These are phyloP conservation scores for Nosema granulosis DNA, from an alignment of 371 early-diverging fungal genomes.

Conservation along the genomic window DNA sequence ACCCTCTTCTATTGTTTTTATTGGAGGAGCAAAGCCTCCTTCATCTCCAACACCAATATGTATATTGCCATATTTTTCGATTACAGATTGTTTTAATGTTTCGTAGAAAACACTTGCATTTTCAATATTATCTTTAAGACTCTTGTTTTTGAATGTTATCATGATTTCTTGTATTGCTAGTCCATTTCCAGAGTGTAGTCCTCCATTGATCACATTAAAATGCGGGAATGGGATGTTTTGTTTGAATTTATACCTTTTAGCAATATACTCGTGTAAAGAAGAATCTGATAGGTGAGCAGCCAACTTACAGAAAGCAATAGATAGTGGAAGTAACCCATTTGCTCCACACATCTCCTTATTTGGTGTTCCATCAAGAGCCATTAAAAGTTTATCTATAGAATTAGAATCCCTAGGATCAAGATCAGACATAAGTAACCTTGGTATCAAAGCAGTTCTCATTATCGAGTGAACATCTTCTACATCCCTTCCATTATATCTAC, in stretches of 20 bases:
- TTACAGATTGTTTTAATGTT: constrained; percentile 82
- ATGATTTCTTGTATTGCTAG: constrained; percentile 98
- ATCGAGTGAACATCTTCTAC: constrained; percentile 83
- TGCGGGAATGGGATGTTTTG: constrained; percentile 85
- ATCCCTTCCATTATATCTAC: constrained; percentile 83
- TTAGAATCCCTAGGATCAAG: constrained; percentile 76
- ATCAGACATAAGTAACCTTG: constrained; percentile 72
- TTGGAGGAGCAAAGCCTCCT: constrained; percentile 98
- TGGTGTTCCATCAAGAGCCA: constrained; percentile 81
- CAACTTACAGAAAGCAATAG: constrained; percentile 85
- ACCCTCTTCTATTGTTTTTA: constrained; percentile 82
- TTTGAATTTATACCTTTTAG: constrained; percentile 72
- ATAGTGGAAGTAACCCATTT: constrained; percentile 93
- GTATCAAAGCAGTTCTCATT: constrained; percentile 78
- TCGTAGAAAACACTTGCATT: constrained; percentile 80
- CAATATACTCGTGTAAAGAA: constrained; percentile 82
- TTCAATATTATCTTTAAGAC: constrained; percentile 48
- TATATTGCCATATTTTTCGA: constrained; percentile 78
- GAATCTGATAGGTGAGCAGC: constrained; percentile 82
- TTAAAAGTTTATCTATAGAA: constrained; percentile 80
- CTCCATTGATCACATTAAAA: constrained; percentile 98
- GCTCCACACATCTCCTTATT: constrained; percentile 84
- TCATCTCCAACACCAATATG: constrained; percentile 97
- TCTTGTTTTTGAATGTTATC: constrained; percentile 70
- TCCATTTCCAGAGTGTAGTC: constrained; percentile 95